Percentiles rank a stretch among this genome's conserved stretches.
Evolutionary conservation across 192 early-diverging fungal species (phyloP).

Genomic region (Gorgonomyces haynaldii): DNA sequence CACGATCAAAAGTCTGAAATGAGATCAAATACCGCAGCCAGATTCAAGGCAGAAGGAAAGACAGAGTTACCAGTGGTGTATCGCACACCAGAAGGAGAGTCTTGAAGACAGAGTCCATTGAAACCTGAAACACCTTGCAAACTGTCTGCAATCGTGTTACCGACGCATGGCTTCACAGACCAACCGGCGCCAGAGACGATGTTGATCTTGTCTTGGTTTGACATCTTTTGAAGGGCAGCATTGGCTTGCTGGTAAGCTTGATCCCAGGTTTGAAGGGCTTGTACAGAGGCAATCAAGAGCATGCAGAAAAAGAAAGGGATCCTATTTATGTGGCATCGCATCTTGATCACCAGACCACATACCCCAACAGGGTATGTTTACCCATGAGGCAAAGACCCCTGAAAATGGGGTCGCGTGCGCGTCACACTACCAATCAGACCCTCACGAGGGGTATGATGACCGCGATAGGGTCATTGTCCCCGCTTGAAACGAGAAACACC

Average conservation of each 20-base stretch:
- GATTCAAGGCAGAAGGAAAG: conserved; percentile 37
- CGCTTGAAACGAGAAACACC: no score
- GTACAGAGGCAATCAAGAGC: background rate
- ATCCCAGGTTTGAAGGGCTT: conserved; percentile 10
- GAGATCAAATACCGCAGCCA: conserved; percentile 24
- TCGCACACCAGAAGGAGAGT: conserved; percentile 37
- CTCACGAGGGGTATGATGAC: no score
- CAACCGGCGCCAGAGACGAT: conserved; percentile 39
- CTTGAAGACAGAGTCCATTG: conserved; percentile 45
- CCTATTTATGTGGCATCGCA: no score
- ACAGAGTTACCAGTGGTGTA: conserved; percentile 27
- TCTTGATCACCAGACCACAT: no score
- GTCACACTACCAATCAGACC: no score
- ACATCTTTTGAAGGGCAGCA: conserved; percentile 20
- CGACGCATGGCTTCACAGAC: conserved; percentile 28
- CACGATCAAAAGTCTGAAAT: conserved; percentile 35
- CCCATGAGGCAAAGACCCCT: no score
- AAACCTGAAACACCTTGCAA: conserved; percentile 33
- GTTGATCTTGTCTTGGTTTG: conserved; percentile 31
- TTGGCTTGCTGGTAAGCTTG: conserved; percentile 13
- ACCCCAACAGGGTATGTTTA: no score
- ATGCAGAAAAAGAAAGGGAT: no score
- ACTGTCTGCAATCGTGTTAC: conserved; percentile 26
- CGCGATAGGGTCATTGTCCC: no score
- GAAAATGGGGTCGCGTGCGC: no score